Evolutionary conservation across 108 stramenopile species (phyloP).

Genomic region (Nitzschia putrida): DNA sequence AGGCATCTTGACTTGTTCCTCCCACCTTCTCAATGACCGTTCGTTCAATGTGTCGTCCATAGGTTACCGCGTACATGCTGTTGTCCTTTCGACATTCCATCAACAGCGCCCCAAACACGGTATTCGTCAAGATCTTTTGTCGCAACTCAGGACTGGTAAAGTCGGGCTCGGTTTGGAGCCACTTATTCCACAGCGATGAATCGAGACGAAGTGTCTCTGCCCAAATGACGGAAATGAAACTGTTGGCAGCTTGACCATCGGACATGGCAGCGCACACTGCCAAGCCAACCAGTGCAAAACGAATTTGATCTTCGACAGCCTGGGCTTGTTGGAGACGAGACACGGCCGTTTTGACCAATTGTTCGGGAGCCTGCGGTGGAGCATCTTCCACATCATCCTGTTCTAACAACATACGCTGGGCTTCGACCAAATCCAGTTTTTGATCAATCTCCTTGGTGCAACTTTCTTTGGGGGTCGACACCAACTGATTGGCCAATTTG

Average conservation of each 20-base stretch:
- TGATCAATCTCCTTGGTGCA: conserved; percentile 24
- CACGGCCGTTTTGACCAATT: conserved; percentile 32
- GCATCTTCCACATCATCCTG: neutral
- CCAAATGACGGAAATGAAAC: conserved; percentile 30
- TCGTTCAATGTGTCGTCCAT: conserved; percentile 35
- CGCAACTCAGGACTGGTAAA: conserved; percentile 4
- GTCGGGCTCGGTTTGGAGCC: conserved; percentile 23
- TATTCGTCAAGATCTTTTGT: conserved; percentile 8
- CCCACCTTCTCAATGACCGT: conserved; percentile 26
- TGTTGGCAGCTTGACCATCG: conserved; percentile 9
- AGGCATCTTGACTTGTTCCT: conserved; percentile 16
- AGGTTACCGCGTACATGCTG: conserved; percentile 24
- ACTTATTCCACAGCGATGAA: conserved; percentile 21
- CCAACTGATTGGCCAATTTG: conserved; percentile 37
- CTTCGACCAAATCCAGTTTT: conserved; percentile 36
- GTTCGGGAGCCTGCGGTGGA: conserved; percentile 14
- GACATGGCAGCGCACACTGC: conserved; percentile 34
- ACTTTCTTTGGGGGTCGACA: conserved; percentile 15
- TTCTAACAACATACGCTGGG: conserved; percentile 35
- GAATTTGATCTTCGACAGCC: conserved; percentile 34
- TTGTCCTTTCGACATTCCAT: conserved; percentile 35
- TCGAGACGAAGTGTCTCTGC: conserved; percentile 29
- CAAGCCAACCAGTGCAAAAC: conserved; percentile 26
- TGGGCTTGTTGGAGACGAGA: conserved; percentile 18
- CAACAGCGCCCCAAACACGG: conserved; percentile 41